Conservation (phyloP, 306 rosid species). For the Benincasa hispida region DNA sequence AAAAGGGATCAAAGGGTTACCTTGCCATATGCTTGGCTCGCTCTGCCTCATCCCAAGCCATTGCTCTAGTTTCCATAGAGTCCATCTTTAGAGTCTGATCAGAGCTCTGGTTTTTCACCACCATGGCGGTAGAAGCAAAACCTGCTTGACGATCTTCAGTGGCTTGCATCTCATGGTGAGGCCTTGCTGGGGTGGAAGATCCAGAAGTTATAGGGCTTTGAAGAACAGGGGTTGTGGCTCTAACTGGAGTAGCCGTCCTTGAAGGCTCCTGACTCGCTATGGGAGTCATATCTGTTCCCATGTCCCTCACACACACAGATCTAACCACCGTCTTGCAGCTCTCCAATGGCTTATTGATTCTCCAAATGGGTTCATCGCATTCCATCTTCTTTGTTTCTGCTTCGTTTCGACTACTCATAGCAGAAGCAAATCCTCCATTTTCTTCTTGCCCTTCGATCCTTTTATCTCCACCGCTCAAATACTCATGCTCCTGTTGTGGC, state of each 20-base stretch:
- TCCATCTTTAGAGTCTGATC: slow-evolving; percentile 31
- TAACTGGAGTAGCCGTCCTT: slow-evolving; percentile 74
- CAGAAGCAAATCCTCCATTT: slow-evolving; percentile 16
- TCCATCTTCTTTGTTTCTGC: slow-evolving; percentile 68
- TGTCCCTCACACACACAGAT: slow-evolving; percentile 79
- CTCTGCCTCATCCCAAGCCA: slow-evolving; percentile 98
- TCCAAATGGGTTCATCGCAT: slow-evolving; percentile 62
- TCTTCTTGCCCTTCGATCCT: slow-evolving; percentile 26
- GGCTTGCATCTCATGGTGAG: slow-evolving; percentile 32
- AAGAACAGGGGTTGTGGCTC: slow-evolving; percentile 62
- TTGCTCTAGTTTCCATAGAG: slow-evolving; percentile 66
- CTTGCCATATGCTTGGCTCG: slow-evolving; percentile 84
- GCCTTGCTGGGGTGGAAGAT: slow-evolving; percentile 58
- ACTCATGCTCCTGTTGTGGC: slow-evolving; percentile 71
- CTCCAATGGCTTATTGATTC: slow-evolving; percentile 33
- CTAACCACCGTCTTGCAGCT: slow-evolving; percentile 30
- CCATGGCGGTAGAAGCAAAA: slow-evolving; percentile 13
- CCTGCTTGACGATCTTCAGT: slow-evolving; percentile 22
- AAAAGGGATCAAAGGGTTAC: slow-evolving; percentile 22
- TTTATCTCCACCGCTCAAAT: slow-evolving; percentile 18
- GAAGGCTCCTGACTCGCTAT: slow-evolving; percentile 91
- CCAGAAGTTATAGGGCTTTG: slow-evolving; percentile 75
- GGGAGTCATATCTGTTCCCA: slow-evolving; percentile 99
- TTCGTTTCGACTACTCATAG: slow-evolving; percentile 16
- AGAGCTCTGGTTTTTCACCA: slow-evolving; percentile 24